Percentiles rank a stretch among this genome's conserved stretches.
These are phyloP conservation scores for Leptodermis oblonga DNA, from an alignment of 257 asterid species.

Conservation along the genomic window DNA sequence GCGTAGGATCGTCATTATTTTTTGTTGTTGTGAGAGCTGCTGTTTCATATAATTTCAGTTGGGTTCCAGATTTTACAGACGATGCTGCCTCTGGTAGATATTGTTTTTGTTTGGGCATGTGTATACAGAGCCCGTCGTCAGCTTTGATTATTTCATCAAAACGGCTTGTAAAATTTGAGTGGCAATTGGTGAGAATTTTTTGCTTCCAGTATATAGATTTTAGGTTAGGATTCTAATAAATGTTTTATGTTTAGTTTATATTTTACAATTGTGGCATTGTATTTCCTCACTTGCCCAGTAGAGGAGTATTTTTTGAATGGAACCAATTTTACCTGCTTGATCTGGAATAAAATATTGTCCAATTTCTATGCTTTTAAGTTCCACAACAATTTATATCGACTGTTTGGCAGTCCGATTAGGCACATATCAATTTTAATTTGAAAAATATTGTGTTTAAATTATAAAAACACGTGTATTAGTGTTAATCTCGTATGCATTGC, in stretches of 20 bases:
- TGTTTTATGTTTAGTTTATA: neutral
- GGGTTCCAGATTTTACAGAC: neutral
- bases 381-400: too few relatives aligned
- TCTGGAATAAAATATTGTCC: too few relatives aligned
- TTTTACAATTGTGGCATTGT: too few relatives aligned
- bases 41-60: neutral
- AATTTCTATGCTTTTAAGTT: too few relatives aligned
- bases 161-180: constrained; percentile 29
- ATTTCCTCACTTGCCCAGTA: too few relatives aligned
- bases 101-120: constrained; percentile 25
- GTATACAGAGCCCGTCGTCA: constrained; percentile 30
- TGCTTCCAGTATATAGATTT: neutral
- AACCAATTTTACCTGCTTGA: too few relatives aligned
- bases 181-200: neutral
- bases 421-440: too few relatives aligned
- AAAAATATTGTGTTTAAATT: too few relatives aligned
- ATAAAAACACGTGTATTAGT: too few relatives aligned
- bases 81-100: constrained; percentile 16
- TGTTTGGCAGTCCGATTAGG: too few relatives aligned
- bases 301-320: too few relatives aligned
- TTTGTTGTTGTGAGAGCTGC: constrained; percentile 5
- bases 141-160: constrained; percentile 4
- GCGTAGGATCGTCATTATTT: constrained; percentile 31
- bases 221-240: neutral
- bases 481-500: too few relatives aligned